Percentiles rank a stretch among this genome's conserved stretches.
These are phyloP conservation scores for Chlorociboria aeruginascens DNA, from an alignment of 495 filamentous ascomycete species.

Conservation along the genomic window DNA sequence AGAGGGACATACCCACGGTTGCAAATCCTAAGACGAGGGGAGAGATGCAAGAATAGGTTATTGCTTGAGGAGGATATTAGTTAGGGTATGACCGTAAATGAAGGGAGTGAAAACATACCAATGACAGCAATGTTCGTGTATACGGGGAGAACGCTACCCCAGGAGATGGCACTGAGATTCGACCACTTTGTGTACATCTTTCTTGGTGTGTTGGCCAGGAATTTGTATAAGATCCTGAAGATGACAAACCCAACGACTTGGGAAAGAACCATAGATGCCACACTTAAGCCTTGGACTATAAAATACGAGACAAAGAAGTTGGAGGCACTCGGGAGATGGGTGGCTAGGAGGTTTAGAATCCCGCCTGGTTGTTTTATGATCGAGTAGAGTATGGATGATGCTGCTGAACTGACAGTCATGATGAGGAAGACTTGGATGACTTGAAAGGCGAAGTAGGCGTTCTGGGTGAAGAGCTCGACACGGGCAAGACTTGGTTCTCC, in stretches of 20 bases:
- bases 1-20: conserved; percentile 67
- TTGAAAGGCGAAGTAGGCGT: conserved; percentile 90
- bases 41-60: conserved; percentile 84
- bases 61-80: conserved; percentile 33
- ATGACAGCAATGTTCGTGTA: conserved; percentile 82
- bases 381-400: conserved; percentile 47
- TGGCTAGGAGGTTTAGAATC: conserved; percentile 54
- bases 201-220: conserved; percentile 42
- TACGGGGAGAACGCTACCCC: conserved; percentile 81
- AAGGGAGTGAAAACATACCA: conserved; percentile 30
- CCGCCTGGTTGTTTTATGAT: conserved; percentile 52
- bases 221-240: conserved; percentile 64
- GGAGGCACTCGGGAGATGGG: conserved; percentile 65
- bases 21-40: conserved; percentile 84
- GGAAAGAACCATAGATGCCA: conserved; percentile 62
- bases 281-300: conserved; percentile 81
- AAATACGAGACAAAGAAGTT: conserved; percentile 97
- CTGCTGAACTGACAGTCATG: conserved; percentile 65
- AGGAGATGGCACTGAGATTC: conserved; percentile 51
- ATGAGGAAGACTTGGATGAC: conserved; percentile 92
- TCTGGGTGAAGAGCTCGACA: conserved; percentile 80
- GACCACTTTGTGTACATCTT: conserved; percentile 50
- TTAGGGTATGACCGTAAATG: conserved; percentile 11
- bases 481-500: conserved; percentile 67
- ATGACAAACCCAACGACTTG: conserved; percentile 70